Percentiles rank a stretch among this genome's conserved stretches.
These are phyloP conservation scores for Aureobasidium sp. DNA, from an alignment of 2,329 filamentous ascomycete genomes.

Conservation along the genomic window DNA sequence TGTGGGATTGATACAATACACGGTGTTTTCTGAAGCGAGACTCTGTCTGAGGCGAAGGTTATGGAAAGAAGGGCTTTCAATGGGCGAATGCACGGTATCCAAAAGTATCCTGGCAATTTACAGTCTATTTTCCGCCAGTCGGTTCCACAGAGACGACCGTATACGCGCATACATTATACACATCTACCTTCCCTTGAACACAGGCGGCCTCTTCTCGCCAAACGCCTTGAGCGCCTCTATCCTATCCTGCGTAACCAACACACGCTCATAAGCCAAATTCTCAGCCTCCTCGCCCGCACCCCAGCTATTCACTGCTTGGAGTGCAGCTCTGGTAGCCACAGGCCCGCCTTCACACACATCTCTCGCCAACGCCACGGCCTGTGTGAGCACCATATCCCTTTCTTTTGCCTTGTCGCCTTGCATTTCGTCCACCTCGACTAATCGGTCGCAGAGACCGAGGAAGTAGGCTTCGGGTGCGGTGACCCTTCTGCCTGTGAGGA, in stretches of 20 bases:
- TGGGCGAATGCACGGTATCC: no score
- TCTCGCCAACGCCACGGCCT: constrained; percentile 67
- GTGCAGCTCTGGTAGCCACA: constrained; percentile 66
- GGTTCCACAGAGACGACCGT: no score
- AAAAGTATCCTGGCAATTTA: no score
- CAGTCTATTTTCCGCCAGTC: no score
- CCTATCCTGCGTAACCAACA: constrained; percentile 76
- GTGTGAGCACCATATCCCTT: constrained; percentile 59
- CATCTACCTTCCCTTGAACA: constrained; percentile 49
- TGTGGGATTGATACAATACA: no score
- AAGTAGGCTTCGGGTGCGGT: constrained; percentile 81
- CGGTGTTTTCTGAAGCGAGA: no score
- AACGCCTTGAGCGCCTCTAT: constrained; percentile 85
- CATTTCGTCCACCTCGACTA: constrained; percentile 67
- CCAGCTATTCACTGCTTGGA: constrained; percentile 67
- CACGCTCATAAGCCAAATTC: constrained; percentile 75
- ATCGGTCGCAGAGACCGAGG: constrained; percentile 77
- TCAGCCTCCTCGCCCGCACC: constrained; percentile 63
- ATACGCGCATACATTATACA: no score
- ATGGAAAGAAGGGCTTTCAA: no score
- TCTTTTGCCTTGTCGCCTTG: constrained; percentile 40
- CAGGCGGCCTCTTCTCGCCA: constrained; percentile 61
- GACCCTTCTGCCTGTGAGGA: constrained; percentile 83
- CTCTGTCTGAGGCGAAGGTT: no score
- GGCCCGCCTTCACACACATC: constrained; percentile 89